Conservation (phyloP, 306 rosid species). For the Cicer judaicum region DNA sequence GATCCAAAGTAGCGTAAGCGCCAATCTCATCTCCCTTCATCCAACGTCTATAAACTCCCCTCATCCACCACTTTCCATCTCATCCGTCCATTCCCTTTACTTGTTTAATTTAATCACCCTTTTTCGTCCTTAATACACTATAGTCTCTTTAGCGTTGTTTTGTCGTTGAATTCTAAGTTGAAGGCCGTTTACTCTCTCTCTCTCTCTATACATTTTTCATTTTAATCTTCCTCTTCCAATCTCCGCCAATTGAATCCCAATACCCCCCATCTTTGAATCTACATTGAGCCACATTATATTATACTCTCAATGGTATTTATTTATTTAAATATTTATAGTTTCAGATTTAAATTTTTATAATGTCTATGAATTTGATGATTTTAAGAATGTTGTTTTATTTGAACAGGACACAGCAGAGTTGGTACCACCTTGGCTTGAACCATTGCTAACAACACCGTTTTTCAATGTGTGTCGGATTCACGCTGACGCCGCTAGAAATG, state of each 20-base stretch:
- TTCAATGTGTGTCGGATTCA: conserved; percentile 80
- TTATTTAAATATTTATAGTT: background rate
- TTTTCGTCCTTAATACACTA: conserved; percentile 44
- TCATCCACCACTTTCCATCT: conserved; percentile 70
- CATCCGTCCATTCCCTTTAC: conserved; percentile 49
- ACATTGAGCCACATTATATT: conserved; percentile 45
- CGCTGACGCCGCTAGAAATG: conserved; percentile 75
- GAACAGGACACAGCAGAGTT: conserved; percentile 62
- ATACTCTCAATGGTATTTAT: conserved; percentile 31
- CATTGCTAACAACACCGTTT: conserved; percentile 65
- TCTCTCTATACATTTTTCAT: conserved; percentile 34
- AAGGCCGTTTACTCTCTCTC: conserved; percentile 57
- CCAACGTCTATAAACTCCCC: conserved; percentile 44
- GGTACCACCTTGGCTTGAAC: conserved; percentile 94
- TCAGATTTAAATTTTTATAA: background rate
- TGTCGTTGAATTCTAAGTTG: conserved; percentile 68
- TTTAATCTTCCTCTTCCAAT: conserved; percentile 23
- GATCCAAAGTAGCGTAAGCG: conserved; percentile 94
- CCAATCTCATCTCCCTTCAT: conserved; percentile 73
- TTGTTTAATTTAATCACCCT: conserved; percentile 46
- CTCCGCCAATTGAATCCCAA: conserved; percentile 18
- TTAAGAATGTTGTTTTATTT: background rate
- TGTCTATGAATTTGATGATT: background rate
- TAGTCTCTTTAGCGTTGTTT: conserved; percentile 51
- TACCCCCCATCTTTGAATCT: conserved; percentile 17